phyloP scores from a whole-genome alignment of 2,329 filamentous ascomycete species.

The Rutstroemia sp. region DNA sequence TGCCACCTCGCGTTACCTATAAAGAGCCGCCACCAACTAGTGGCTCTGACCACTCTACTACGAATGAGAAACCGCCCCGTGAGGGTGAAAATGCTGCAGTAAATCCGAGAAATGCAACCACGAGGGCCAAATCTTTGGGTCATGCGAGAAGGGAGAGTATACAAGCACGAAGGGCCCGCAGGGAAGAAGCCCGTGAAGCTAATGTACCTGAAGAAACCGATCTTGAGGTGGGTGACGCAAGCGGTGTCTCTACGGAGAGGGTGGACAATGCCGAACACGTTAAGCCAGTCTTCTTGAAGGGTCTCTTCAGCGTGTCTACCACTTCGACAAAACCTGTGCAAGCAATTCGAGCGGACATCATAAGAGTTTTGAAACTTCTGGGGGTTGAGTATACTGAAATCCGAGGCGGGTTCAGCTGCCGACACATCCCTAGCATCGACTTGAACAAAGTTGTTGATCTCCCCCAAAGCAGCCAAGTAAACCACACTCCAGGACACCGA shows the following conservation, averaged over 20 bases:
- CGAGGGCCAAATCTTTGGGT: conserved; percentile 78
- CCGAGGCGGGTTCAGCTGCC: conserved; percentile 85
- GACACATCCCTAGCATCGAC: conserved; percentile 84
- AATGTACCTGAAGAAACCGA: conserved; percentile 91
- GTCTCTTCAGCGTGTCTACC: conserved; percentile 93
- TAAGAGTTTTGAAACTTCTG: conserved; percentile 78
- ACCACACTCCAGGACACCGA: conserved; percentile 51
- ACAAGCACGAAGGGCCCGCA: conserved; percentile 69
- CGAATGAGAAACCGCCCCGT: conserved; percentile 42
- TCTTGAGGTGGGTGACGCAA: conserved; percentile 60
- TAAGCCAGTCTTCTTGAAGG: conserved; percentile 93
- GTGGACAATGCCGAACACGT: conserved; percentile 68
- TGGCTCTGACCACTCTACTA: conserved; percentile 66
- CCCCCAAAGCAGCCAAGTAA: conserved; percentile 44
- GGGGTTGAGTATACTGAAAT: conserved; percentile 91
- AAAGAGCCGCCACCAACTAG: conserved; percentile 68
- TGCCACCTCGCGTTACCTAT: conserved; percentile 39
- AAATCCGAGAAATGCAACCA: conserved; percentile 53
- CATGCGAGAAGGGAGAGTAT: conserved; percentile 89
- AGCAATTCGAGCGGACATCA: conserved; percentile 83
- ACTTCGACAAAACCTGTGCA: conserved; percentile 86
- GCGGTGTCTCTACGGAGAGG: conserved; percentile 52
- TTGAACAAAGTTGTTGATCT: conserved; percentile 63
- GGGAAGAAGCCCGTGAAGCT: conserved; percentile 64
- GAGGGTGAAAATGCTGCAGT: conserved; percentile 35